A percentile compares a stretch with the other conserved stretches of the same genome.
These are phyloP conservation scores for Macaranga tanarius DNA, from an alignment of 441 rosid genomes.

Conservation along the genomic window DNA sequence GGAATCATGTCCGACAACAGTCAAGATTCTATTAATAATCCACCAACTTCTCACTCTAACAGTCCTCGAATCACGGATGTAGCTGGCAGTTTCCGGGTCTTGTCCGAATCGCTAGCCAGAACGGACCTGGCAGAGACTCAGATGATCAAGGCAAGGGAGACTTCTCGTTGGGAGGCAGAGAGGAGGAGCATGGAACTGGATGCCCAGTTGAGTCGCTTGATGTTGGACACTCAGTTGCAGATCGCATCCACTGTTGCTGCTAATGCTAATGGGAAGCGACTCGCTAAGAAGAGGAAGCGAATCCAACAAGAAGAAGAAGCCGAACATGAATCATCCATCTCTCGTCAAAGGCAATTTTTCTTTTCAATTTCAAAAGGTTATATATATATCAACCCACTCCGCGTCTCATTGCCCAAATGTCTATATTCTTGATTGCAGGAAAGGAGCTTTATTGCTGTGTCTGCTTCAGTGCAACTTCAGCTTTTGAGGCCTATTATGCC, in stretches of 20 bases:
- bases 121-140: conserved; percentile 51
- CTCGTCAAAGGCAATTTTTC: conserved; percentile 12
- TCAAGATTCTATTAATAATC: conserved; percentile 28
- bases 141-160: conserved; percentile 58
- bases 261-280: conserved; percentile 24
- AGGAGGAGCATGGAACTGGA: conserved; percentile 44
- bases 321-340: conserved; percentile 20
- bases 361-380: not conserved
- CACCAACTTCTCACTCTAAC: conserved; percentile 12
- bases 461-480: not conserved
- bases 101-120: conserved; percentile 51
- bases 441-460: not conserved
- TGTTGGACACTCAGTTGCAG: conserved; percentile 50
- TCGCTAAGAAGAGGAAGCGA: conserved; percentile 47
- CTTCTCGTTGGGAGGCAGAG: conserved; percentile 48
- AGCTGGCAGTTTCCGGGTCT: conserved; percentile 34
- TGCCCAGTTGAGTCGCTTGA: conserved; percentile 48
- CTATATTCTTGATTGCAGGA: not conserved
- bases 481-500: not conserved
- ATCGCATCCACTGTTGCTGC: conserved; percentile 36
- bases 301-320: conserved; percentile 29
- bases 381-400: no score
- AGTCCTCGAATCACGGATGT: conserved; percentile 24
- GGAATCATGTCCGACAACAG: conserved; percentile 18
- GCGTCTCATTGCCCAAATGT: no score